Conservation (phyloP, 108 stramenopile species). For the Cafeteria roenbergensis region DNA sequence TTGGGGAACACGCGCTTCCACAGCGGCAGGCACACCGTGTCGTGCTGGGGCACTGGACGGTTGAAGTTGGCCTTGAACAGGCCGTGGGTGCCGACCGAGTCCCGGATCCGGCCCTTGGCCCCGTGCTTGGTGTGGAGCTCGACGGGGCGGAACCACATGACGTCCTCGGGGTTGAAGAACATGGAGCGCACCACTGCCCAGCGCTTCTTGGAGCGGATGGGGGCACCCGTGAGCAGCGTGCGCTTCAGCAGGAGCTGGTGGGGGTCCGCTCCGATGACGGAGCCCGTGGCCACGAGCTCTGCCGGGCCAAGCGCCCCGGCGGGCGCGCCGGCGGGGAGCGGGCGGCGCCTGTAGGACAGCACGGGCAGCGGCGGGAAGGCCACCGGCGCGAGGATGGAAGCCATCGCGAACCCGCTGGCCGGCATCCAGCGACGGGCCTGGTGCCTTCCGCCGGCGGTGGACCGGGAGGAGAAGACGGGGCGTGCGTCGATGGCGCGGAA, state of each 20-base stretch:
- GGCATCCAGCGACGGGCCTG: no score
- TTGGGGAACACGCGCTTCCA: slow-evolving; percentile 97
- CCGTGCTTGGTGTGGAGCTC: slow-evolving; percentile 88
- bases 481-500: slow-evolving; percentile 75
- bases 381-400: no score
- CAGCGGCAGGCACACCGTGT: slow-evolving; percentile 84
- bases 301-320: slow-evolving; percentile 6
- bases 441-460: slow-evolving; percentile 77
- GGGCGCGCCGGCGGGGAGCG: slow-evolving; percentile 10
- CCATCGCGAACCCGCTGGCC: no score
- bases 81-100: slow-evolving; percentile 93
- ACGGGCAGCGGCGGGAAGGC: slow-evolving; percentile 78
- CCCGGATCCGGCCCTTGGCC: slow-evolving; percentile 76
- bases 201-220: slow-evolving; percentile 84
- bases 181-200: slow-evolving; percentile 91
- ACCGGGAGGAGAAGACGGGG: slow-evolving; percentile 83
- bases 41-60: slow-evolving; percentile 86
- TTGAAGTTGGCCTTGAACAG: slow-evolving; percentile 96
- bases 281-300: slow-evolving; percentile 68
- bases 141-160: slow-evolving; percentile 94
- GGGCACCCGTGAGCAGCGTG: slow-evolving; percentile 87
- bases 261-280: slow-evolving; percentile 79
- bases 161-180: slow-evolving; percentile 94
- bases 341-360: slow-evolving; percentile 49
- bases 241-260: slow-evolving; percentile 89